Evolutionary conservation across 1,139 yeast species (phyloP).

Genomic region (Scheffersomyces segobiensis): DNA sequence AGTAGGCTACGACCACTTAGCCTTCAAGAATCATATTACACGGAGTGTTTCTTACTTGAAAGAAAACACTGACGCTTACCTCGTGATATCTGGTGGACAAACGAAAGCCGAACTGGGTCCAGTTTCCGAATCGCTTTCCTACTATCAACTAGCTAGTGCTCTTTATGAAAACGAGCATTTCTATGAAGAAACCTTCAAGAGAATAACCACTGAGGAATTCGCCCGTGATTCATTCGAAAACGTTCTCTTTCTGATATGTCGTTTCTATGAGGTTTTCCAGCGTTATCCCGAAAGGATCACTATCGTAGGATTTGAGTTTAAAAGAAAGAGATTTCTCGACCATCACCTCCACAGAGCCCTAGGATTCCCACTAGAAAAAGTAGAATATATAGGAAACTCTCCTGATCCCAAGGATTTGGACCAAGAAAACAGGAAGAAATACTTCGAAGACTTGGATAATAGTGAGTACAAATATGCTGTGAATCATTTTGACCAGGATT

Average conservation of each 20-base stretch:
- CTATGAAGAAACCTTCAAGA: slow-evolving; percentile 7
- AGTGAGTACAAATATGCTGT: slow-evolving; percentile 60
- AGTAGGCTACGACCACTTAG: slow-evolving; percentile 67
- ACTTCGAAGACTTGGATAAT: slow-evolving; percentile 42
- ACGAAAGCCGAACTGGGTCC: slow-evolving; percentile 59
- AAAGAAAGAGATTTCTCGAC: slow-evolving; percentile 55
- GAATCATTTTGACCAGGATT: slow-evolving; percentile 55
- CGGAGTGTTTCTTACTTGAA: slow-evolving; percentile 34
- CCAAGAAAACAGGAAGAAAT: slow-evolving; percentile 20
- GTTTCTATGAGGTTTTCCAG: slow-evolving; percentile 51
- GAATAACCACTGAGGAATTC: slow-evolving; percentile 58
- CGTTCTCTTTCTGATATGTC: slow-evolving; percentile 59
- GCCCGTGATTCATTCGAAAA: slow-evolving; percentile 86
- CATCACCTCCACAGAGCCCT: slow-evolving; percentile 56
- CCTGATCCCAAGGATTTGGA: slow-evolving; percentile 47
- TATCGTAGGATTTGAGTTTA: slow-evolving; percentile 76
- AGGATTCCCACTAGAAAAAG: slow-evolving; percentile 29
- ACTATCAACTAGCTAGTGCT: slow-evolving; percentile 37
- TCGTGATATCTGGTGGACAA: slow-evolving; percentile 73
- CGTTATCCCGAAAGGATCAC: slow-evolving; percentile 53
- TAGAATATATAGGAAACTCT: slow-evolving; percentile 60
- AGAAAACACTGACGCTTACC: slow-evolving; percentile 26
- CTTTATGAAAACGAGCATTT: slow-evolving; percentile 13
- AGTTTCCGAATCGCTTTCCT: slow-evolving; percentile 62
- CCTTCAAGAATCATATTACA: slow-evolving; percentile 64